Base-by-base conservation (phyloP, 2,329 filamentous ascomycete species). In the Venturia aucupariae region DNA sequence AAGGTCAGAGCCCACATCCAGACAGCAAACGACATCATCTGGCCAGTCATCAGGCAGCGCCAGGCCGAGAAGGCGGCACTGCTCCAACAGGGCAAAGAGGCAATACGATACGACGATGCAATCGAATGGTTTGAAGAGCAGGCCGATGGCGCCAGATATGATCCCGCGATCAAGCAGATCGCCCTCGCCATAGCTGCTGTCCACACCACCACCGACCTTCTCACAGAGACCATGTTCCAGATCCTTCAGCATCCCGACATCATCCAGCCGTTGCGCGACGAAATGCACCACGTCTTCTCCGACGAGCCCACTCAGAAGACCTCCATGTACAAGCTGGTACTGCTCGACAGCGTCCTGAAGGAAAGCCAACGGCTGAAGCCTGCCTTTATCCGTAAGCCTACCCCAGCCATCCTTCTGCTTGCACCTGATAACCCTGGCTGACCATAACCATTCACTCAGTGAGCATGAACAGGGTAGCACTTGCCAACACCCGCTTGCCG, bases 161-260 rank as follows among this genome's bases (percentile, higher is more conserved):
- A 78, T 67, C 71, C 70, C 35, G 75, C 71, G 5, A 69, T 68
- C 11, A 71, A 70, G 0, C 75, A 79, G 68, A 68, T 79, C 17
- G 69, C 69, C 22, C 65, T 78, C n/a, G 72, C 73, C 10, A 68
- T 76, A 62, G 76, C 74, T 1, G 76, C 77, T 3, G 76, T 80
- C 19, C 77, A 80, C 67, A 79, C 76, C 6, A 79, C 78, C 0
- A 74, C 75, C 0, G 74, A 77, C 39, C 64, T 71, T 3, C 67
- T 76, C 0, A 67, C 48, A 80, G 79, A 84, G 75, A 65, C 79
- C 64, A 76, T 86, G 60, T 84, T 81, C 68, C 80, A 82, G 64
- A 70, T 87, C 3, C 79, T 78, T 0, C 75, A 79, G 3, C 71
- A 80, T 41, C 82, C 82, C 0, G 79, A 84, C 38, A 76, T 81